Evolutionary conservation across 768 basidiomycete genomes (phyloP).

Genomic region (Collybia nuda): DNA sequence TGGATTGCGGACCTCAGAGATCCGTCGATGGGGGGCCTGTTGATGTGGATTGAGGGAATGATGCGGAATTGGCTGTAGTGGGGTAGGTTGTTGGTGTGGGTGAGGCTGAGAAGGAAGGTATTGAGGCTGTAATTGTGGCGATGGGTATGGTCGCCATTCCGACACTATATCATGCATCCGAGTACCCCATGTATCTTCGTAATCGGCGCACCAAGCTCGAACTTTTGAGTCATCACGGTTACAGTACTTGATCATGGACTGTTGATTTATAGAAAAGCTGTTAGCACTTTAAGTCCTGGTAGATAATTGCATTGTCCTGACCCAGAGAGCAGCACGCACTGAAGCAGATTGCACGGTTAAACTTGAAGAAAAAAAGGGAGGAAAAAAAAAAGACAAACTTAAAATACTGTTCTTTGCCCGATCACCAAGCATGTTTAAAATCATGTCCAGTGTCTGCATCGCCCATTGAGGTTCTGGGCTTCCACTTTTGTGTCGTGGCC

Average conservation of each 20-base stretch:
- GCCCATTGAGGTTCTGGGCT: conserved; percentile 44
- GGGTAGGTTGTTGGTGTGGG: conserved; percentile 8
- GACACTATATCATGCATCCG: conserved; percentile 49
- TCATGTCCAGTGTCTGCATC: conserved; percentile 38
- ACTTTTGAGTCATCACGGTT: conserved; percentile 54
- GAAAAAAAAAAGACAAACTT: conserved; percentile 26
- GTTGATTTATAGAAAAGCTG: conserved; percentile 7
- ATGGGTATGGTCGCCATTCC: conserved; percentile 36
- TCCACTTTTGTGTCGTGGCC: conserved; percentile 36
- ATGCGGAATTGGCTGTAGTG: conserved; percentile 20
- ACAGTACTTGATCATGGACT: conserved; percentile 70
- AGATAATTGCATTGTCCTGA: conserved; percentile 29
- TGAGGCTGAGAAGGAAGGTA: conserved; percentile 2
- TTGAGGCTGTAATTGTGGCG: conserved; percentile 32
- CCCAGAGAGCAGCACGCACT: conserved; percentile 69
- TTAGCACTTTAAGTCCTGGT: conserved; percentile 2
- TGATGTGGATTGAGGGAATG: conserved; percentile 13
- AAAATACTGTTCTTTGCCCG: conserved; percentile 49
- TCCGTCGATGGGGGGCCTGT: conserved; percentile 23
- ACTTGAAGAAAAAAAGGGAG: neutral
- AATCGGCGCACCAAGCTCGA: conserved; percentile 59
- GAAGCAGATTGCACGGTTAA: too few relatives aligned
- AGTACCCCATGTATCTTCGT: conserved; percentile 68
- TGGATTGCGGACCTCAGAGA: conserved; percentile 29
- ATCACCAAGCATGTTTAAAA: conserved; percentile 47